phyloP scores from a whole-genome alignment of 1,139 yeast species.

The Candida frijolesensis region DNA sequence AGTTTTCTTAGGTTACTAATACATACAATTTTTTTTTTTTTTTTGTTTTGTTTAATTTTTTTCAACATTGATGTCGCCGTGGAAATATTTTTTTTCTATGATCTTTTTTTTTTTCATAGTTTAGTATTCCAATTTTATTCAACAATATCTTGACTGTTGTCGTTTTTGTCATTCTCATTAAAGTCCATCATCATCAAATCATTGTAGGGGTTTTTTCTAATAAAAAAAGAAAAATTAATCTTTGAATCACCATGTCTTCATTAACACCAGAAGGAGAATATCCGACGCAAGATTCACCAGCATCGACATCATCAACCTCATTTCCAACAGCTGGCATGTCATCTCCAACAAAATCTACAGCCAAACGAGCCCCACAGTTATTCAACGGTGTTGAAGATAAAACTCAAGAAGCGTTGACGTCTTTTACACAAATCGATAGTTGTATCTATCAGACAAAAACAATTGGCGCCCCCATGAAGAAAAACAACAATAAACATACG shows the following conservation, averaged over 20 bases:
- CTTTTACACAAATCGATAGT: slow-evolving; percentile 57
- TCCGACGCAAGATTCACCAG: neutral
- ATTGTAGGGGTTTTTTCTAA: too few species aligned
- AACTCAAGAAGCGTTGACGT: slow-evolving; percentile 67
- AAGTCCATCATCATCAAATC: too few species aligned
- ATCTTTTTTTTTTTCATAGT: too few species aligned
- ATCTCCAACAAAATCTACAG: neutral
- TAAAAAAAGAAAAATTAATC: too few species aligned
- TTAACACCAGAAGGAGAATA: neutral
- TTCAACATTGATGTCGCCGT: neutral
- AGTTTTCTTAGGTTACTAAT: neutral
- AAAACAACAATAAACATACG: slow-evolving; percentile 31
- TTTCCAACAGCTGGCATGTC: slow-evolving; percentile 8
- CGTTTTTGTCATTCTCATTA: too few species aligned
- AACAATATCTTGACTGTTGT: neutral
- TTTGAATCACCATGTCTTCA: slow-evolving; percentile 1
- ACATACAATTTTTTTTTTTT: neutral
- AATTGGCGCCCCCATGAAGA: slow-evolving; percentile 45
- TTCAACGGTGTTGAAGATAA: slow-evolving; percentile 56
- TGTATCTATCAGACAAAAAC: slow-evolving; percentile 63
- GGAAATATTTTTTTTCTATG: too few species aligned
- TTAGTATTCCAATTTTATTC: neutral
- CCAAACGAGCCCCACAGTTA: slow-evolving; percentile 25
- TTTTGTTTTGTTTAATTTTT: neutral
- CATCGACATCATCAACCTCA: slow-evolving; percentile 7